Conservation (phyloP, 108 stramenopile genomes). For the Thalassiosira profunda region DNA sequence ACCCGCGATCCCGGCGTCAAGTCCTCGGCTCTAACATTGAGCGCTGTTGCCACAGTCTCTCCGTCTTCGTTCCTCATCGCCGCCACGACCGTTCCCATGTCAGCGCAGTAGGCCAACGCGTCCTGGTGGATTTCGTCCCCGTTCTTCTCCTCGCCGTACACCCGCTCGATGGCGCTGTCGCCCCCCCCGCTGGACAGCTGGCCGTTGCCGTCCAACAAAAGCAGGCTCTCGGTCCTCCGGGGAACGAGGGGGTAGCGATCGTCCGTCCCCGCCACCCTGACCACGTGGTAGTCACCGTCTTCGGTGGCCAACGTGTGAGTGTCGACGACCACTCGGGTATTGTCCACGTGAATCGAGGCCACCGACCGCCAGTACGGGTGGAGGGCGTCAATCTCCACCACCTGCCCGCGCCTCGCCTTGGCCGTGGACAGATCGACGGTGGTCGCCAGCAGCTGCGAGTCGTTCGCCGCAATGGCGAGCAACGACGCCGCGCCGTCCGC, state of each 20-base stretch:
- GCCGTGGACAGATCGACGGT: slow-evolving; percentile 8
- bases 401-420: neutral
- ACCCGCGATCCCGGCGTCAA: neutral
- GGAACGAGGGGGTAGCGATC: slow-evolving; percentile 26
- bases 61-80: slow-evolving; percentile 9
- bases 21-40: neutral
- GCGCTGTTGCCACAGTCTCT: neutral
- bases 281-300: neutral
- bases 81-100: slow-evolving; percentile 29
- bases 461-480: slow-evolving; percentile 9
- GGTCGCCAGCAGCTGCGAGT: slow-evolving; percentile 5
- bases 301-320: neutral
- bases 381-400: slow-evolving; percentile 18
- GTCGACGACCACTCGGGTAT: neutral
- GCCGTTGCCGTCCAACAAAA: slow-evolving; percentile 19
- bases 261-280: slow-evolving; percentile 31
- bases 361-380: slow-evolving; percentile 23
- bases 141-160: slow-evolving; percentile 17
- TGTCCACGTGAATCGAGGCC: slow-evolving; percentile 8
- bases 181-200: slow-evolving; percentile 20
- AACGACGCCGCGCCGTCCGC: slow-evolving; percentile 8
- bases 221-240: slow-evolving; percentile 11
- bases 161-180: neutral
- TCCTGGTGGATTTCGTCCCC: slow-evolving; percentile 3
- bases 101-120: slow-evolving; percentile 46